Conservation (phyloP, 2,329 filamentous ascomycete species). For the Aspergillus uvarum region DNA sequence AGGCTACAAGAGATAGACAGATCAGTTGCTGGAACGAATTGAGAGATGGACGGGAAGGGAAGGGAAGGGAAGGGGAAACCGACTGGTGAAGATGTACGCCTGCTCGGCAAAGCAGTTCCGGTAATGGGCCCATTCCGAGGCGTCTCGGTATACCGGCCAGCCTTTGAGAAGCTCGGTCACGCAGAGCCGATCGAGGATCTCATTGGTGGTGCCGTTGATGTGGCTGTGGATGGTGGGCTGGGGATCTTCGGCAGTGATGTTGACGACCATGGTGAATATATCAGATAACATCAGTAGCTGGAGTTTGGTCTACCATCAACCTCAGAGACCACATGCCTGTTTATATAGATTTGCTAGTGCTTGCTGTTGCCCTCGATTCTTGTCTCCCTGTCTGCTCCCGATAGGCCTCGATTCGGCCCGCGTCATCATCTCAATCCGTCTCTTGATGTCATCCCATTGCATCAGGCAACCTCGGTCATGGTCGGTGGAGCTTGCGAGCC, state of each 20-base stretch:
- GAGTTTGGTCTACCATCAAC: too few species aligned
- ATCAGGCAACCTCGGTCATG: constrained; percentile 4
- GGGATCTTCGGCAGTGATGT: constrained; percentile 7
- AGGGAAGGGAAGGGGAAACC: neutral
- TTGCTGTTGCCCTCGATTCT: neutral
- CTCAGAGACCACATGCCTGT: neutral
- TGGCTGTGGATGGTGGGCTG: constrained; percentile 6
- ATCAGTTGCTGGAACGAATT: neutral
- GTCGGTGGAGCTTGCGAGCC: constrained; percentile 1
- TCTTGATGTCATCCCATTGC: constrained; percentile 5
- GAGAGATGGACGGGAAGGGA: too few species aligned
- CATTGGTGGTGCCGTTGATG: constrained; percentile 5
- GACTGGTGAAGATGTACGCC: constrained; percentile 6
- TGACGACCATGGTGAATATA: constrained; percentile 2
- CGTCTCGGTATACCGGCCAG: constrained; percentile 7
- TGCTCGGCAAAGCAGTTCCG: constrained; percentile 7
- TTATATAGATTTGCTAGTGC: neutral
- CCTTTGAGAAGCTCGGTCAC: constrained; percentile 7
- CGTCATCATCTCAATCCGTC: neutral
- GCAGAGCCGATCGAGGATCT: constrained; percentile 6
- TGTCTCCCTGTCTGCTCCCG: too few species aligned
- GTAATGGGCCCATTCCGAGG: constrained; percentile 7
- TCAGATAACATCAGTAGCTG: neutral
- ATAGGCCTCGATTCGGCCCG: neutral
- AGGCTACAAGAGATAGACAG: neutral